Evolutionary conservation across 2,329 filamentous ascomycete species (phyloP).

Genomic region (Magnaporthiopsis rhizophila): DNA sequence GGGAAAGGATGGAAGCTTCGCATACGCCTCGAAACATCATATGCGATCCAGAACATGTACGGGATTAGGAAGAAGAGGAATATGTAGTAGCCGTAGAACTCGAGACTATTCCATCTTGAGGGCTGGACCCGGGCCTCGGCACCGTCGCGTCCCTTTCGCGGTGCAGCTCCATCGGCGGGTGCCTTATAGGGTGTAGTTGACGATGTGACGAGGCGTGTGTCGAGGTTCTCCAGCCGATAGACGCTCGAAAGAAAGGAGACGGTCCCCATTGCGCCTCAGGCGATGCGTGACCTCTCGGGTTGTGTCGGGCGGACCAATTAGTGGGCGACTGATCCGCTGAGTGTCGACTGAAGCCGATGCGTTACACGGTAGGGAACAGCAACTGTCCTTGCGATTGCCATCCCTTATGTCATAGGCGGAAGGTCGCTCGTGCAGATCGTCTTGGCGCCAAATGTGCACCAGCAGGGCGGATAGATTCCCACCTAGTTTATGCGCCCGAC

Average conservation of each 20-base stretch:
- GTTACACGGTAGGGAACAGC: too few relatives aligned
- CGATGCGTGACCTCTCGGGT: too few relatives aligned
- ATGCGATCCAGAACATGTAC: slow-evolving; percentile 85
- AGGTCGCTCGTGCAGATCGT: too few relatives aligned
- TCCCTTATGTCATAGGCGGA: too few relatives aligned
- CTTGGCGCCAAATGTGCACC: too few relatives aligned
- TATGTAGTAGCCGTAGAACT: slow-evolving; percentile 77
- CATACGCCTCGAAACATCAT: slow-evolving; percentile 75
- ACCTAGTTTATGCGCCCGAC: too few relatives aligned
- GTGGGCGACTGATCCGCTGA: too few relatives aligned
- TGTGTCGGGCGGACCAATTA: too few relatives aligned
- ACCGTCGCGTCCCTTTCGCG: slow-evolving; percentile 23
- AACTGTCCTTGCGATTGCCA: too few relatives aligned
- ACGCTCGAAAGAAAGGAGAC: slow-evolving; percentile 45
- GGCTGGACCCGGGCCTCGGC: slow-evolving; percentile 38
- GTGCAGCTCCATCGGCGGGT: slow-evolving; percentile 40
- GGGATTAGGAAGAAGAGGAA: slow-evolving; percentile 61
- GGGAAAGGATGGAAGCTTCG: slow-evolving; percentile 12
- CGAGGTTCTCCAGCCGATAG: slow-evolving; percentile 36
- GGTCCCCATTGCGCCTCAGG: slow-evolving; percentile 10
- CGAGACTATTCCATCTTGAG: slow-evolving; percentile 75
- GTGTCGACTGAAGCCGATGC: too few relatives aligned
- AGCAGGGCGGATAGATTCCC: too few relatives aligned
- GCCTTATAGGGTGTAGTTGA: slow-evolving; percentile 59
- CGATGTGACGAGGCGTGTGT: slow-evolving; percentile 50